These are phyloP conservation scores for Hibiscus mutabilis DNA, from an alignment of 345 rosid genomes.

Conservation along the genomic window DNA sequence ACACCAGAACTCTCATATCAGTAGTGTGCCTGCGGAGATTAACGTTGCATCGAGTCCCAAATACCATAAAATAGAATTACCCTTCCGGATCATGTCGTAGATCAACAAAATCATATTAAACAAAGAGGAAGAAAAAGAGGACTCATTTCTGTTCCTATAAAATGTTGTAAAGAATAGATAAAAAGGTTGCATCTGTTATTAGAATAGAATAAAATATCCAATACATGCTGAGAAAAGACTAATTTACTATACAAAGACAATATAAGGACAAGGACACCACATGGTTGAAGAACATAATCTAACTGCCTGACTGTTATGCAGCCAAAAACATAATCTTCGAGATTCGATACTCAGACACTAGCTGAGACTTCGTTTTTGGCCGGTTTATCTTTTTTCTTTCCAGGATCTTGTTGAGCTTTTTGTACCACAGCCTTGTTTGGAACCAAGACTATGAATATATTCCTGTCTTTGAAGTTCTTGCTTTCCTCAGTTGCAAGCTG, in stretches of 20 bases:
- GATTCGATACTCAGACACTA: slow-evolving; percentile 30
- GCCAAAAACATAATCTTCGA: slow-evolving; percentile 3
- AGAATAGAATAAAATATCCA: slow-evolving; percentile 1
- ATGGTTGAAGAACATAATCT: no score
- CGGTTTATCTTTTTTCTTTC: slow-evolving; percentile 53
- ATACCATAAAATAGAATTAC: background rate
- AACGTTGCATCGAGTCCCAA: background rate
- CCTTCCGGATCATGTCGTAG: background rate
- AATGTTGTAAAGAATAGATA: background rate
- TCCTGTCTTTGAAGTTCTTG: slow-evolving; percentile 71
- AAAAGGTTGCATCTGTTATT: slow-evolving; percentile 12
- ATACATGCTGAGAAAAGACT: slow-evolving; percentile 9
- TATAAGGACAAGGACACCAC: slow-evolving; percentile 9
- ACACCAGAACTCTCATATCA: background rate
- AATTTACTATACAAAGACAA: slow-evolving; percentile 22
- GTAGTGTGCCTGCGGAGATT: background rate
- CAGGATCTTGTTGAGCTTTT: slow-evolving; percentile 72
- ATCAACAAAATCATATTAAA: background rate
- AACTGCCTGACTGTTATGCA: slow-evolving; percentile 15
- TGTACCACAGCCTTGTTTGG: slow-evolving; percentile 67
- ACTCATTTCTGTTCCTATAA: background rate
- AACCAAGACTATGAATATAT: slow-evolving; percentile 64
- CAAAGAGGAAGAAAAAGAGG: background rate
- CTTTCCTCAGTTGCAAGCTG: slow-evolving; percentile 89
- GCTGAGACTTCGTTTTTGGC: slow-evolving; percentile 54